Evolutionary conservation across 305 asterid species (phyloP), one percentile per base, ranked within the genome.

Genomic region (Fraxinus greggii): DNA sequence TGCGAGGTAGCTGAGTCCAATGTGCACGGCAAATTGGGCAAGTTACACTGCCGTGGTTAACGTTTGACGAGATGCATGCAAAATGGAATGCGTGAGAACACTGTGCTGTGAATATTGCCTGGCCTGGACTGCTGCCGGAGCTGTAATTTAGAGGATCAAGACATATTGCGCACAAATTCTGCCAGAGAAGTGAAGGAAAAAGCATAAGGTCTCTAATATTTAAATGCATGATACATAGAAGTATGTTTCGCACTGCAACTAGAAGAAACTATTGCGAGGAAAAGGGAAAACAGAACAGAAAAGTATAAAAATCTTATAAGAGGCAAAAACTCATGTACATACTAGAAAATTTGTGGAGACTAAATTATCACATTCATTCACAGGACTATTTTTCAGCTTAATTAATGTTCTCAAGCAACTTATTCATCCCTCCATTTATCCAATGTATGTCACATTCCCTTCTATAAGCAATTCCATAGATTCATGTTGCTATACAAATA

Each of bases 21-120:
- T 88, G 93, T 2, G 99, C 94, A 7, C 99, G 97, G 87, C 99
- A 95, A 51, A 95, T 91, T 29, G 98, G 98, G 89, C 99, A 95
- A 31, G 97, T 92, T 63, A 93, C 90, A 75, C 96, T 92, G 7
- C 99, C 99, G 26, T 95, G 98, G 82, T 94, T 90, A 59, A 93
- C 94, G n/a, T 95, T 92, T 42, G 99, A 95, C 24, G 98, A 92
- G 70, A 95, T 95, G 94, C 99, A 95, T 31, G 89, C 87, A 5
- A 95, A 92, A 84, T 95, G 99, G 89, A 95, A 95, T 0, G 98
- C 92, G 78, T 95, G 99, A 77, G 94, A 86, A 87, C 99, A 95
- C 72, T 92, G 98, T 1, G 99, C 99, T 9, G 95, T 95, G 92
- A 95, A 95, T 82, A 95, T 90, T 3, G 98, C 99, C 87, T 90